Evolutionary conservation across 2,329 filamentous ascomycete genomes (phyloP).

Genomic region (Epichloe sp.): DNA sequence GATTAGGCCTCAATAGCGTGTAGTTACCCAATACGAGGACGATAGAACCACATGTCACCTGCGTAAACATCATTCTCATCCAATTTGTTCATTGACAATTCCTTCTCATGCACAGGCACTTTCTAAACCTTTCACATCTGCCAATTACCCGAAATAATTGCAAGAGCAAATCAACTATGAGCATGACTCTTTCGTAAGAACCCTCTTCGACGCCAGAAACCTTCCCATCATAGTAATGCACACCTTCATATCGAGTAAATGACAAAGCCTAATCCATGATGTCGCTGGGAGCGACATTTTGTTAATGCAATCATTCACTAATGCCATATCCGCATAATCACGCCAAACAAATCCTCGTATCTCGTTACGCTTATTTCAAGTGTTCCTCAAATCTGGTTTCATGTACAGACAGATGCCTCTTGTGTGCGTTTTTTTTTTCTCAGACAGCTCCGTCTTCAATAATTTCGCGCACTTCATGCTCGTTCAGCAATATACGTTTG

Average conservation of each 20-base stretch:
- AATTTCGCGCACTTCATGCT: slow-evolving; percentile 37
- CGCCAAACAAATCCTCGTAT: neutral
- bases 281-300: neutral
- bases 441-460: slow-evolving; percentile 28
- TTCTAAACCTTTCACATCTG: neutral
- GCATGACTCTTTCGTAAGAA: neutral
- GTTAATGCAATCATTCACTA: slow-evolving; percentile 1
- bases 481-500: slow-evolving; percentile 57
- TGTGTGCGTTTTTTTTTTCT: neutral
- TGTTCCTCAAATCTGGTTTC: neutral
- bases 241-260: neutral
- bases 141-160: neutral
- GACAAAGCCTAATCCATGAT: neutral
- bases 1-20: no score
- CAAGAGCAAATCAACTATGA: neutral
- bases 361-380: slow-evolving; percentile 2
- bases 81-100: neutral
- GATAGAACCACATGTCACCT: neutral
- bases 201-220: slow-evolving; percentile 1
- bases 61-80: neutral
- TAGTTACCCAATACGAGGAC: no score
- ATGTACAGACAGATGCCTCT: neutral
- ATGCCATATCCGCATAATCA: neutral
- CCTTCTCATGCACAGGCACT: neutral
- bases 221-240: neutral